Conservation (phyloP, 805 yeast genomes). For the Myxozyma mucilagina region DNA sequence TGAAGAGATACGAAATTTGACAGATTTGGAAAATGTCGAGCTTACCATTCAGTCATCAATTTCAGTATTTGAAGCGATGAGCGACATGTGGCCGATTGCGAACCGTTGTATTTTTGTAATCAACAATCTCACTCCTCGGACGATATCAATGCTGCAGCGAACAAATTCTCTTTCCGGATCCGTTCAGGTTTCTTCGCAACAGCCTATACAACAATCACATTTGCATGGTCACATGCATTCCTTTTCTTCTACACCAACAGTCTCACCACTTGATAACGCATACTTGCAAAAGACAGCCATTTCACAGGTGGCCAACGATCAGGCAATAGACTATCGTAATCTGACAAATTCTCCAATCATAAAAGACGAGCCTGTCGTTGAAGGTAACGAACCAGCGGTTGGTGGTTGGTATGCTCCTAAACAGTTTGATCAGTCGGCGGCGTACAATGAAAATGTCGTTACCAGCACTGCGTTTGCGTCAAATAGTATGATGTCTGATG, state of each 20-base stretch:
- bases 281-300: background rate
- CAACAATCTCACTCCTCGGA: constrained; percentile 10
- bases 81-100: constrained; percentile 22
- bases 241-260: background rate
- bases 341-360: too few relatives aligned
- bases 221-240: too few relatives aligned
- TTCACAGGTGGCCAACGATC: too few relatives aligned
- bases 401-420: too few relatives aligned
- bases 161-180: background rate
- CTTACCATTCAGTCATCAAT: constrained; percentile 1
- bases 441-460: too few relatives aligned
- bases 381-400: too few relatives aligned
- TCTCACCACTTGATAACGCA: background rate
- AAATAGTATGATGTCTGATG: too few relatives aligned
- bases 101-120: constrained; percentile 17
- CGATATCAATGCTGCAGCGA: constrained; percentile 2
- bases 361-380: too few relatives aligned
- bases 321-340: too few relatives aligned
- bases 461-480: too few relatives aligned
- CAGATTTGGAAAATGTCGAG: background rate
- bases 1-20: constrained; percentile 6
- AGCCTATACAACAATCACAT: background rate
- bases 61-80: constrained; percentile 16
- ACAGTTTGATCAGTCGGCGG: too few relatives aligned
- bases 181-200: constrained; percentile 1